Evolutionary conservation across 352 stramenopile species (phyloP).

Genomic region (Pythium aphanidermatum): DNA sequence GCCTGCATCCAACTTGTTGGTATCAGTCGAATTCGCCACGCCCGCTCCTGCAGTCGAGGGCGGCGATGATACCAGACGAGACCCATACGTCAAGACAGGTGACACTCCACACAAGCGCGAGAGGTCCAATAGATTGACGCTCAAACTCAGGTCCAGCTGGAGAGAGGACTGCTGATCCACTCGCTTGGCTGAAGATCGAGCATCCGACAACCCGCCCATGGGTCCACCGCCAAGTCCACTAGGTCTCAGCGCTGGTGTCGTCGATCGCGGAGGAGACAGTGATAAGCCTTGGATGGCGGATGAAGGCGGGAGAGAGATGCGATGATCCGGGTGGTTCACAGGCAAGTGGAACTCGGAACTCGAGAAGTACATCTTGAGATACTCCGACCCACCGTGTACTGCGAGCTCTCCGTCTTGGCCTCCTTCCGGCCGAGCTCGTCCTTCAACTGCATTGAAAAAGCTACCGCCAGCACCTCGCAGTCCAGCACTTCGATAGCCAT

Average conservation of each 20-base stretch:
- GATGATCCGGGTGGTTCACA: constrained; percentile 62
- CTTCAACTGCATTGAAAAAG: constrained; percentile 30
- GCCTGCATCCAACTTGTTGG: constrained; percentile 8
- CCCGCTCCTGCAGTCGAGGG: not conserved
- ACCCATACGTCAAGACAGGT: constrained; percentile 65
- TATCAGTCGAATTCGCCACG: not conserved
- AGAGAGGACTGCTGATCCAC: constrained; percentile 35
- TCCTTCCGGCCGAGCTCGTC: constrained; percentile 10
- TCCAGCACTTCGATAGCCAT: constrained; percentile 5
- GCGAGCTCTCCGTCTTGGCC: constrained; percentile 16
- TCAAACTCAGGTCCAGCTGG: constrained; percentile 64
- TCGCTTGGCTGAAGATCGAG: constrained; percentile 33
- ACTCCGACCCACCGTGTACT: constrained; percentile 66
- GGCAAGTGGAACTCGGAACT: constrained; percentile 61
- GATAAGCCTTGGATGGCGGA: constrained; percentile 24
- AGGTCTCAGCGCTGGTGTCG: constrained; percentile 10
- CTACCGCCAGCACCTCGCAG: constrained; percentile 5
- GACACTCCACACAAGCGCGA: constrained; percentile 73
- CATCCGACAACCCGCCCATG: too few species aligned
- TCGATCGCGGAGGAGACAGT: constrained; percentile 41
- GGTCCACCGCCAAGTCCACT: not conserved
- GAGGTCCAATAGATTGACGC: constrained; percentile 64
- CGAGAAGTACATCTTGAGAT: constrained; percentile 66
- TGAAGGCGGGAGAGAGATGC: constrained; percentile 44
- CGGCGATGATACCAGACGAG: constrained; percentile 4